These are phyloP conservation scores for Hyaloperonospora brassicae DNA, from an alignment of 352 stramenopile genomes.

Conservation along the genomic window DNA sequence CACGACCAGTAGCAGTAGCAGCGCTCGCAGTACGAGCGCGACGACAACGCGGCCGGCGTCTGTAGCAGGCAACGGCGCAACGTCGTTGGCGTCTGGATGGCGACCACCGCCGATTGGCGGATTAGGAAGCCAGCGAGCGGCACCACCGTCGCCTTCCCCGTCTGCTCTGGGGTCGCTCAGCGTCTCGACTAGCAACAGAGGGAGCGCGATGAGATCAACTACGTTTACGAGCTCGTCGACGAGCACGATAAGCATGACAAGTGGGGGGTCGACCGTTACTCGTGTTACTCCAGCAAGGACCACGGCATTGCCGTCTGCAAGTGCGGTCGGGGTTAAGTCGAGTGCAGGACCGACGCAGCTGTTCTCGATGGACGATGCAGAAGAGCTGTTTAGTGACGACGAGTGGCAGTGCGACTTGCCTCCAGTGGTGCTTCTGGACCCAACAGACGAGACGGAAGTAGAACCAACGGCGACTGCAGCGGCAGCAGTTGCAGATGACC, in stretches of 20 bases:
- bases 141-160: conserved; percentile 4
- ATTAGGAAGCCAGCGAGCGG: conserved; percentile 11
- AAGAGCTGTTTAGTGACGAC: conserved; percentile 64
- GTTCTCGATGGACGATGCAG: conserved; percentile 68
- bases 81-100: conserved; percentile 8
- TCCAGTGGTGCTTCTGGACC: conserved; percentile 51
- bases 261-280: background rate
- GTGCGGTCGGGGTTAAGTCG: conserved; percentile 1
- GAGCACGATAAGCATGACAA: conserved; percentile 2
- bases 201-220: conserved; percentile 4
- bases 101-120: conserved; percentile 21
- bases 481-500: conserved; percentile 11
- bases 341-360: conserved; percentile 30
- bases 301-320: background rate
- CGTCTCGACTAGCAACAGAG: conserved; percentile 7
- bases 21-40: conserved; percentile 30
- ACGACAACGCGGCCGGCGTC: conserved; percentile 19
- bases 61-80: conserved; percentile 6
- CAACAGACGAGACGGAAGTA: conserved; percentile 19
- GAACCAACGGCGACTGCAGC: conserved; percentile 1
- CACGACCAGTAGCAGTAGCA: conserved; percentile 22
- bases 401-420: conserved; percentile 68
- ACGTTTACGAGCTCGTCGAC: conserved; percentile 4
- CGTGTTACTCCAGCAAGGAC: background rate
- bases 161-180: conserved; percentile 11